Evolutionary conservation across 2,329 filamentous ascomycete species (phyloP), one percentile per base, ranked within the genome.

Genomic region (Tolypocladium inflatum): DNA sequence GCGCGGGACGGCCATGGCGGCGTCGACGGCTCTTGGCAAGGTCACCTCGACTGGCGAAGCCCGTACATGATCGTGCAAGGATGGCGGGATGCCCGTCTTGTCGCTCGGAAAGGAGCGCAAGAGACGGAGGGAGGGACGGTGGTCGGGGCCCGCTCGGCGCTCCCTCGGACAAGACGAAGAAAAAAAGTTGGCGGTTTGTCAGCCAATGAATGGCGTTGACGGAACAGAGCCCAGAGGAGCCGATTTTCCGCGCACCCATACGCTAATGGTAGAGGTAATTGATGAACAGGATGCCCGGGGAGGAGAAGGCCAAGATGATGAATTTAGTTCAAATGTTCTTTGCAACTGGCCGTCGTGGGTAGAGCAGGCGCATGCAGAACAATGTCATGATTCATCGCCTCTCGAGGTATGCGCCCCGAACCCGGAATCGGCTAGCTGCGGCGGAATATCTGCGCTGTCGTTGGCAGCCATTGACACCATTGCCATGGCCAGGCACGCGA

Each of bases 1-100:
- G 55, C 45, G 58, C 39, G 63, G 56, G 39, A 61, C 48, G 26
- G 61, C 58, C 66, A 68, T 58, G 67, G 53, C 62, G 61, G 54
- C 55, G 37, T 38, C 15, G 35, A 54, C 35, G 35, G 38, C 52
- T 30, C 38, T 17, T 38, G 3, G 52, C n/a, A 23, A 26, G 19
- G 52, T 54, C 52, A 54, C 35, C 52, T 54, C 35, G 17, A n/a
- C 33, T 23, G n/a, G 35, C 11, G 52, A 54, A 51, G 17, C 19
- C 17, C 6, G 23, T 3, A 33, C 53, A 55, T 55, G 38, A n/a
- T 42, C 23, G 10, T n/a, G 37, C 6, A 15, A 30, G n/a, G 13
- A 48, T 7, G 17, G 35, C 50, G 30, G 50, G 50, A 33, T 52
- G 17, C n/a, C 4, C 26, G 10, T 11, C 48, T 17, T 51, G 13